Conservation (phyloP, 306 rosid genomes). For the Rosa rugosa region DNA sequence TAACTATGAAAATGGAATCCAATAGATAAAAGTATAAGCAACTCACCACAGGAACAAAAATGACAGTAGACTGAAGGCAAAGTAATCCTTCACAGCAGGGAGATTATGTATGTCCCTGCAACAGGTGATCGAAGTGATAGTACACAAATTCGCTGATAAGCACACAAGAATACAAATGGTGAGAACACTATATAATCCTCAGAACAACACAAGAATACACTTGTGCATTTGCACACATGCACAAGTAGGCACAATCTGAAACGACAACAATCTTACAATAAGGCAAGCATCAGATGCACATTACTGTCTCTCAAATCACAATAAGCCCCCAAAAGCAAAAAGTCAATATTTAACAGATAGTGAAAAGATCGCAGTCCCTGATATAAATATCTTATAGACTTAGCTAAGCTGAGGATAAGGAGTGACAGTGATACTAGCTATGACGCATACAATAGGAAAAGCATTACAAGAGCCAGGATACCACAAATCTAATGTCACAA, state of each 20-base stretch:
- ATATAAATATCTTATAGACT: not conserved
- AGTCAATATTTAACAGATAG: not conserved
- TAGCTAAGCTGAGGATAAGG: not conserved
- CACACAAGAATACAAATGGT: not conserved
- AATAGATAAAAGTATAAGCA: not conserved
- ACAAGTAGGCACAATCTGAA: not conserved
- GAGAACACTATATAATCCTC: not conserved
- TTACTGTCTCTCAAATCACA: not conserved
- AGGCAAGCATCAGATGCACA: not conserved
- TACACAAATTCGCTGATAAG: not conserved
- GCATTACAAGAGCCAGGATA: not conserved
- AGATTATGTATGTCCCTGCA: not conserved
- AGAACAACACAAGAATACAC: not conserved
- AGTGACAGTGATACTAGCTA: not conserved
- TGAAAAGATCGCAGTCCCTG: not conserved
- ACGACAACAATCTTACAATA: not conserved
- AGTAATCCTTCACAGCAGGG: not conserved
- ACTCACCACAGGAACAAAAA: not conserved
- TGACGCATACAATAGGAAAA: not conserved
- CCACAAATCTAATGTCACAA: not conserved
- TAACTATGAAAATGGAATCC: not conserved
- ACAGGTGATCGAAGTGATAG: not conserved
- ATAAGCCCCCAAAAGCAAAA: not conserved
- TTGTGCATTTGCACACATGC: not conserved
- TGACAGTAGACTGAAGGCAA: not conserved